Percentiles rank a stretch among this genome's conserved stretches.
phyloP scores from a whole-genome alignment of 352 stramenopile species.

The Phytophthora pseudosyringae region DNA sequence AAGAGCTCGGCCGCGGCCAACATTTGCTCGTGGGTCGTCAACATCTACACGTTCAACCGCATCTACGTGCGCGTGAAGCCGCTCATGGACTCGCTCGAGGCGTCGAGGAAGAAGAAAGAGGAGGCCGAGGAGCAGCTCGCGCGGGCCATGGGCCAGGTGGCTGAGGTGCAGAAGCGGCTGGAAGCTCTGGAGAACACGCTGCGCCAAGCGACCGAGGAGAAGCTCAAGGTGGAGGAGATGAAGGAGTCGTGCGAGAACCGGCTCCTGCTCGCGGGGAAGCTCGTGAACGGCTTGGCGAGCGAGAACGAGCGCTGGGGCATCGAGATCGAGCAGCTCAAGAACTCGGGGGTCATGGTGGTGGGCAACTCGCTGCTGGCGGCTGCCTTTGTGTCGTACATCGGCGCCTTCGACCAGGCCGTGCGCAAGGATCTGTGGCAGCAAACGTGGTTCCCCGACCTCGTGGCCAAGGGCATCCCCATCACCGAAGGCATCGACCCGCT shows the following conservation, averaged over 20 bases:
- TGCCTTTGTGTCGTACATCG: constrained; percentile 98
- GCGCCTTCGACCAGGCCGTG: constrained; percentile 96
- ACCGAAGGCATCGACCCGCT: constrained; percentile 96
- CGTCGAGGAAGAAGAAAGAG: constrained; percentile 93
- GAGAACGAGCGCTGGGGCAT: constrained; percentile 98
- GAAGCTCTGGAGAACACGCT: constrained; percentile 94
- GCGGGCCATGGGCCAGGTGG: constrained; percentile 92
- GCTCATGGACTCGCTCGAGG: constrained; percentile 97
- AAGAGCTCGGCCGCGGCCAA: constrained; percentile 97
- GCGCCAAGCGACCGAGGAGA: constrained; percentile 94
- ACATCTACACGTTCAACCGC: constrained; percentile 98
- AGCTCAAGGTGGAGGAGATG: constrained; percentile 97
- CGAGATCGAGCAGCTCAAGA: constrained; percentile 96
- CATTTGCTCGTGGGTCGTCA: constrained; percentile 98
- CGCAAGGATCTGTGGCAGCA: constrained; percentile 84
- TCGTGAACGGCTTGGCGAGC: constrained; percentile 95
- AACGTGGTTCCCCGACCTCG: constrained; percentile 90
- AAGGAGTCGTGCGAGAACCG: constrained; percentile 93
- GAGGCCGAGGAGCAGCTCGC: constrained; percentile 93
- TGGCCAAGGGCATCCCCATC: constrained; percentile 92
- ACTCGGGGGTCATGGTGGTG: constrained; percentile 94
- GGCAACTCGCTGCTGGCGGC: constrained; percentile 97
- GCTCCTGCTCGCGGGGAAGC: constrained; percentile 92
- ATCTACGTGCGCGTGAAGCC: constrained; percentile 99
- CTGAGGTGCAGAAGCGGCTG: constrained; percentile 93